Base-by-base conservation (phyloP, 495 filamentous ascomycete species). In the Talaromyces thailandensis region DNA sequence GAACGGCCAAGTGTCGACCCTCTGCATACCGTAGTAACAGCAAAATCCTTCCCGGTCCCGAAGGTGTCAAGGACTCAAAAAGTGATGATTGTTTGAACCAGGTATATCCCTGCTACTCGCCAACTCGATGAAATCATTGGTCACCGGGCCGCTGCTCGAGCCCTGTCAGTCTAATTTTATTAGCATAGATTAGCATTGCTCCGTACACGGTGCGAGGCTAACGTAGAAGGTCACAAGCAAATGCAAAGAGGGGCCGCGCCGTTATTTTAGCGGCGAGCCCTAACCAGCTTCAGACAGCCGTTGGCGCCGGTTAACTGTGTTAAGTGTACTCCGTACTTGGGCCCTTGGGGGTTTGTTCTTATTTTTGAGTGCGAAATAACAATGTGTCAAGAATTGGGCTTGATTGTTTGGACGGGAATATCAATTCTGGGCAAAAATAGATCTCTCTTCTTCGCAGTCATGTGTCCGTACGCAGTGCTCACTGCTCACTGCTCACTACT, bases 161-260 rank as follows among this genome's bases (percentile, higher is more conserved):
- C 43, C 43, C 43, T 48, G 43, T 21, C 43, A 48, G n/a, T 48
- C 18, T 48, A 48, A 9, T 21, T 45, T 45, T n/a, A 37, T 12
- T 37, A 37, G 32, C 35, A 16, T n/a, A n/a, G n/a, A n/a, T n/a
- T n/a, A n/a, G n/a, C n/a, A n/a, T n/a, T n/a, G n/a, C n/a, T n/a
- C n/a, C n/a, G n/a, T n/a, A n/a, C n/a, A n/a, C n/a, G n/a, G 0
- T 40, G 6, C 35, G 35, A 40, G 35, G 35, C 35, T 40, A 40
- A 40, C 35, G 16, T 12, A n/a, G 14, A 40, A 40, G 35, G 35
- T 40, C 35, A 55, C 51, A 55, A 55, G 16, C 7, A 24, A 28
- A 55, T n/a, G n/a, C n/a, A 28, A 55, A 26, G 51, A 55, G 51
- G 51, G 51, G 51, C 51, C 51, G 51, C 51, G 51, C 51, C 51